Base-by-base conservation (phyloP, 2,329 filamentous ascomycete genomes). In the Monosporascus sp. region DNA sequence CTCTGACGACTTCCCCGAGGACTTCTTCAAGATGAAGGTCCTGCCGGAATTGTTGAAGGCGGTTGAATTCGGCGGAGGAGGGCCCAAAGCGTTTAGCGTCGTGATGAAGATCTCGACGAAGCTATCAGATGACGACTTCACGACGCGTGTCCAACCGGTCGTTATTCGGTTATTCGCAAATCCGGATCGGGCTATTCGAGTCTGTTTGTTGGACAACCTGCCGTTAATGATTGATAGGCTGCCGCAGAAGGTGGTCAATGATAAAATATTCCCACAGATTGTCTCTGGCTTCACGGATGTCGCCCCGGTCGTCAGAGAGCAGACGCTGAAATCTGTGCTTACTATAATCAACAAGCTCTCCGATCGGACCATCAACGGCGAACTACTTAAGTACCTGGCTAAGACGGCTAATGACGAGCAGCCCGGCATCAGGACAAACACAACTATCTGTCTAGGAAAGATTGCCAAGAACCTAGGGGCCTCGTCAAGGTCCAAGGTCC, bases 401-500 rank as follows among this genome's bases (percentile, higher is more conserved):
- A 97, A 96, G 70, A 97, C 93, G 1, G 91, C 94, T 46, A 99
- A 97, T 63, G 94, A 99, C 58, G 94, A 97, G 63, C 93, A 99
- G 65, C 91, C 94, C 1, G 94, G 94, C 1, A 99, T 99, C 60
- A 84, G 94, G 57, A 99, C 94, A 8, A 99, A 99, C 68, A 99
- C 94, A 0, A 99, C 94, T 1, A 99, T 99, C 52, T 97, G 93
- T 67, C 74, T 99, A 1, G 94, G 94, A 22, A 97, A 97, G 66
- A 97, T 99, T 62, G 92, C 94, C 15, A 92, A 91, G 63, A 88
- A 96, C 63, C 77, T 99, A 1, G 90, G 91, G 2, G 77, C 81
- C 2, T 78, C 89, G 59, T 90, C 89, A 3, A 81, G 94, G 57
- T 81, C 88, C 48, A 99, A 97, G 70, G 93, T 99, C 0, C 81